phyloP scores from a whole-genome alignment of 352 stramenopile species.

The Pythium apleroticum region DNA sequence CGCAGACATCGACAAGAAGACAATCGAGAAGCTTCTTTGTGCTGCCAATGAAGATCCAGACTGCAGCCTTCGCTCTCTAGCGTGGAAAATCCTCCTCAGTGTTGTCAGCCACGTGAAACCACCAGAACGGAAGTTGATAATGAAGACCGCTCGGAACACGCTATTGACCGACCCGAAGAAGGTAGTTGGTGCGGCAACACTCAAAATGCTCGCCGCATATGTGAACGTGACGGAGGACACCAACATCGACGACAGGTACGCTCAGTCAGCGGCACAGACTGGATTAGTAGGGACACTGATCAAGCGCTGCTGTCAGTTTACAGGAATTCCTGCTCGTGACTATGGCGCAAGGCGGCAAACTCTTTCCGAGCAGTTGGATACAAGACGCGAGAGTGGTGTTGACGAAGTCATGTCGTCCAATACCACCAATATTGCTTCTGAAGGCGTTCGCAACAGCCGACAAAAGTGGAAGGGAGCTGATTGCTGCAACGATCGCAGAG shows the following conservation, averaged over 20 bases:
- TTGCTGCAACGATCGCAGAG: slow-evolving; percentile 2
- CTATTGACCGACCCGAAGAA: slow-evolving; percentile 9
- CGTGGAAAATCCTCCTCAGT: slow-evolving; percentile 16
- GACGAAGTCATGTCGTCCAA: neutral
- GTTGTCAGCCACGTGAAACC: neutral
- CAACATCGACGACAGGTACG: neutral
- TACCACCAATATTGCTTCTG: slow-evolving; percentile 4
- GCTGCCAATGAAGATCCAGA: slow-evolving; percentile 10
- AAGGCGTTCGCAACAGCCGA: slow-evolving; percentile 12
- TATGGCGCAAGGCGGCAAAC: slow-evolving; percentile 5
- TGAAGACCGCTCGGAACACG: slow-evolving; percentile 4
- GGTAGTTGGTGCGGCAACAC: slow-evolving; percentile 12
- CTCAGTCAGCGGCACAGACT: neutral
- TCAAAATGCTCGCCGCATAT: slow-evolving; percentile 7
- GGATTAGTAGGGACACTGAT: too few relatives aligned
- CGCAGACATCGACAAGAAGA: neutral
- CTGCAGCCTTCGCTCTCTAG: neutral
- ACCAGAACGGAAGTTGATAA: neutral
- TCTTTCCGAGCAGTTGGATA: slow-evolving; percentile 23
- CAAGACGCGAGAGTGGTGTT: slow-evolving; percentile 16
- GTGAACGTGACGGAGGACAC: neutral
- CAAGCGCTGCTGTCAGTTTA: slow-evolving; percentile 5
- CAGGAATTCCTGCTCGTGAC: slow-evolving; percentile 3
- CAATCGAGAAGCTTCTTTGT: slow-evolving; percentile 15
- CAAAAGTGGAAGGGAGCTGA: slow-evolving; percentile 13